Base-by-base conservation (phyloP, 257 asterid species). In the Henckelia pumila region DNA sequence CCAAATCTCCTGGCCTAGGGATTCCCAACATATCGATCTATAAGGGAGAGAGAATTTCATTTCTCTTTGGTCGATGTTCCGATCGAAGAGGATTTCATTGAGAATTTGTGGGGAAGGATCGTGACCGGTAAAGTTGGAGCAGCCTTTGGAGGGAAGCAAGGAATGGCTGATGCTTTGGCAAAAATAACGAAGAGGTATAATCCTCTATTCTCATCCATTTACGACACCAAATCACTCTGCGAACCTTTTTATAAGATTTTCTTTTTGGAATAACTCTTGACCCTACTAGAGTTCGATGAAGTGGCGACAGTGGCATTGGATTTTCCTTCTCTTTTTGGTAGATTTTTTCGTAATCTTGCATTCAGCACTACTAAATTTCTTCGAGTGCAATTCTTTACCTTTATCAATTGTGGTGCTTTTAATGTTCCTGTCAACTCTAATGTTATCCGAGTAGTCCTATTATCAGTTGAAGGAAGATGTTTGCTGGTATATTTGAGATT, bases 331-430 rank as follows among this genome's bases (percentile, higher is more conserved):
- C 53, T 72, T 37, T 60, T 74, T 69, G 64, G 75, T 22, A 67
- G 71, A 65, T 73, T 83, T 72, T 69, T 79, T 67, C 74, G 89
- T 61, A 76, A 71, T 71, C 95, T 81, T 67, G 93, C 89, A 71
- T 93, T 85, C 67, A 19, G 76, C 59, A 79, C 47, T 78, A 85
- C 84, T 19, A 78, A 76, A 73, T 55, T 84, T 75, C 79, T 83
- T 30, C 76, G 79, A 21, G 81, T 67, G 72, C 66, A 62, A 59
- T 70, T 71, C 72, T 84, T 90, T 37, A 71, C 76, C 73, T 65
- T 82, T 71, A 65, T 63, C 72, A 47, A 69, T 49, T 59, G 80
- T 64, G 81, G 73, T 25, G 68, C 77, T 64, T 65, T 75, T 52
- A 59, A 32, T 72, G 66, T 68, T 74, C 75, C 78, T 61, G 57